These are phyloP conservation scores for Apiospora koreana DNA, from an alignment of 2,329 filamentous ascomycete genomes.

Conservation along the genomic window DNA sequence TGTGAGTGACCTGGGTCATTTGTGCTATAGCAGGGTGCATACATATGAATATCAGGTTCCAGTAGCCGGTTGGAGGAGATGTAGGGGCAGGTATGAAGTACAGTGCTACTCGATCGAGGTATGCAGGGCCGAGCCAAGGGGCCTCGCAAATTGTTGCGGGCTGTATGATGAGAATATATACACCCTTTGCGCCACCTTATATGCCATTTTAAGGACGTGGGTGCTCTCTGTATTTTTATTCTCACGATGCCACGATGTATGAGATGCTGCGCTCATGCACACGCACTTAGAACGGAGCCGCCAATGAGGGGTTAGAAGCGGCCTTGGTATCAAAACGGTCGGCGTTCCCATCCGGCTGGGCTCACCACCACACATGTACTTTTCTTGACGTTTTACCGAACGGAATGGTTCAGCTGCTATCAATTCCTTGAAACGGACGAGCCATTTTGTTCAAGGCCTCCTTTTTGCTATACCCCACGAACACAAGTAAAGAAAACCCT, in stretches of 20 bases:
- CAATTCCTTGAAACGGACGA: not conserved
- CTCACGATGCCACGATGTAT: not conserved
- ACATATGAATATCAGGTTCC: not conserved
- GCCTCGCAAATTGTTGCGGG: not conserved
- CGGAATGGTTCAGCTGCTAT: not conserved
- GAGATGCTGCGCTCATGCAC: not conserved
- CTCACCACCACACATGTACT: not conserved
- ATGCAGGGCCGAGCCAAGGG: not conserved
- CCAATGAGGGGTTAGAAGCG: not conserved
- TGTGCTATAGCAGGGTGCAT: not conserved
- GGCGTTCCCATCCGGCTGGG: constrained; percentile 7
- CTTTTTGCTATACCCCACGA: not conserved
- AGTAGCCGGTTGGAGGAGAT: not conserved
- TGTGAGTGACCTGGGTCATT: not conserved
- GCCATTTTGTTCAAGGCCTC: not conserved
- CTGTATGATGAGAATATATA: not conserved
- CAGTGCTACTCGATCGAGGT: not conserved
- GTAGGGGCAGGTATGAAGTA: not conserved
- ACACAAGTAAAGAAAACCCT: not conserved
- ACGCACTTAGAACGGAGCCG: not conserved
- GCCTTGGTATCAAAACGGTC: not conserved
- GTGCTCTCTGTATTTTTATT: not conserved
- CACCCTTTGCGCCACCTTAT: not conserved
- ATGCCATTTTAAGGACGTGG: not conserved
- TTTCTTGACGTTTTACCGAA: not conserved